Percentiles rank a stretch among this genome's conserved stretches.
Conservation (phyloP, 495 filamentous ascomycete species). For the Annulohypoxylon bovei region DNA sequence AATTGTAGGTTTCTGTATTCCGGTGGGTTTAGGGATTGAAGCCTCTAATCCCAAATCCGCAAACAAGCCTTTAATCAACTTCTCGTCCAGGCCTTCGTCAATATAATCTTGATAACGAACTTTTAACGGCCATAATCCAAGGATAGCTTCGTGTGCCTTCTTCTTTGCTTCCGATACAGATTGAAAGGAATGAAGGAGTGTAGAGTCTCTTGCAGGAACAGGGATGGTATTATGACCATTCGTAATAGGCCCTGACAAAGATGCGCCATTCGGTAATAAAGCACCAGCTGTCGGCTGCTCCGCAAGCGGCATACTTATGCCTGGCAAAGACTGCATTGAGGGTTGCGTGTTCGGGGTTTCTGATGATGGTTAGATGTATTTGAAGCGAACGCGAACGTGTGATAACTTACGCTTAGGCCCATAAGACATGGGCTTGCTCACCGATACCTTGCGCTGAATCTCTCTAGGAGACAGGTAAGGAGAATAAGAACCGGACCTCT, state of each 20-base stretch:
- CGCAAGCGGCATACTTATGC: background rate
- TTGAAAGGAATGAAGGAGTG: background rate
- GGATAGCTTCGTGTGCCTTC: slow-evolving; percentile 74
- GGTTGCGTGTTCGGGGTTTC: background rate
- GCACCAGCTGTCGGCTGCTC: background rate
- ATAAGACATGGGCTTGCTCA: slow-evolving; percentile 36
- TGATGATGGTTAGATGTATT: slow-evolving; percentile 30
- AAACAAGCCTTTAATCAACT: slow-evolving; percentile 71
- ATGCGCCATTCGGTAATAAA: background rate
- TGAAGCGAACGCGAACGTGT: background rate
- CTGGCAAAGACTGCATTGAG: slow-evolving; percentile 22
- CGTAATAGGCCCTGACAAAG: background rate
- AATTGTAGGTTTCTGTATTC: slow-evolving; percentile 5
- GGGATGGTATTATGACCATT: background rate
- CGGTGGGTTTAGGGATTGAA: slow-evolving; percentile 46
- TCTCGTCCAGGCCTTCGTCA: slow-evolving; percentile 74
- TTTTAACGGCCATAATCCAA: slow-evolving; percentile 69
- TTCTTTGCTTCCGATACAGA: slow-evolving; percentile 65
- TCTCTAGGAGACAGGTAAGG: slow-evolving; percentile 60
- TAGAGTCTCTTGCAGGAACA: background rate
- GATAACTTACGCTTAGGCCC: slow-evolving; percentile 36
- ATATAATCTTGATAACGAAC: slow-evolving; percentile 75
- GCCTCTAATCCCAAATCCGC: slow-evolving; percentile 67
- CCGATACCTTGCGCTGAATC: slow-evolving; percentile 46
- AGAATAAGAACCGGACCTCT: slow-evolving; percentile 63